Evolutionary conservation across 208 protist genomes (phyloP), one percentile per base, ranked within the genome.

Genomic region (Trypanosoma boissoni): DNA sequence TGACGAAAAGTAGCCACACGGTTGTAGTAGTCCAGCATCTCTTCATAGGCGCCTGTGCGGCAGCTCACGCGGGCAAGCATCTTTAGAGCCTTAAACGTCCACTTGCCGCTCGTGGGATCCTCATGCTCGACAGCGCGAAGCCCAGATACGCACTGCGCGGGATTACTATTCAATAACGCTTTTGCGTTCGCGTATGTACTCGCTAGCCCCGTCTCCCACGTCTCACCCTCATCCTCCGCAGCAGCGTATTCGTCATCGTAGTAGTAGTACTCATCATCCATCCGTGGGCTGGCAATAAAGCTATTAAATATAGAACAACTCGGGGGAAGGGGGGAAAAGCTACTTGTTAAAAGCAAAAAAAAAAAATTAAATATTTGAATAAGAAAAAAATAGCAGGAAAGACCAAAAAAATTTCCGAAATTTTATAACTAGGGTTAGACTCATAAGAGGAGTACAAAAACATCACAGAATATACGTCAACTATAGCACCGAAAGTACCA

Each of bases 31-130:
- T 68, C 51, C 20, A 95, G 36, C 89, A 97, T 92, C 8, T 88
- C 68, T 3, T 94, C 76, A 71, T 92, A 97, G 16, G 87, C 58
- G 27, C 74, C 58, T 31, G 68, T 66, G 41, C 78, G 69, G 39
- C 93, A 86, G 28, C 75, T 58, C 24, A 93, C 65, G 44, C 92
- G 87, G 20, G 92, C 78, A 21, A 98, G 84, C 63, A 88, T 86
- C 66, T 98, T 98, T 14, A 96, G 68, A 12, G 94, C 86, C 74
- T 98, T 98, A 71, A 98, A 98, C 21, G 88, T 94, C 94, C 91
- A 96, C 41, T 74, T 74, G 0, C 72, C 84, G 56, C 93, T 72
- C 21, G 72, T 63, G 29, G 68, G 57, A 39, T 98, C 96, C 36
- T 92, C 78, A 0, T 76, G 67, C 16, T 95, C 31, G 3, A 98